Evolutionary conservation across 2,329 filamentous ascomycete genomes (phyloP), one percentile per base, ranked within the genome.

Genomic region (Aspergillus piperis): DNA sequence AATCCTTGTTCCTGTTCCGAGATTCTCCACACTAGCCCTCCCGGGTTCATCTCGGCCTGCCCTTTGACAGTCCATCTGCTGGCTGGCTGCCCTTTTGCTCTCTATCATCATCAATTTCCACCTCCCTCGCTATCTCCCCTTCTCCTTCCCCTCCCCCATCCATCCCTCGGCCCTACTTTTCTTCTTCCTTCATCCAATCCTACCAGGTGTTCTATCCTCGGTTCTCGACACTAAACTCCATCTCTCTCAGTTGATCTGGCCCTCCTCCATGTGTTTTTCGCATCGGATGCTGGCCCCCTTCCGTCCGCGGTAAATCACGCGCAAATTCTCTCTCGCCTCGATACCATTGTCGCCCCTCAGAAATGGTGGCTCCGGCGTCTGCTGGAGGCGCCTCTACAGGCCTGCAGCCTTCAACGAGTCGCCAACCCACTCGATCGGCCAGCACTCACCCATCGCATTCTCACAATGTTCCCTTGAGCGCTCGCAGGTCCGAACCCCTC

Each of bases 401-500:
- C 65, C 62, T 67, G 50, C 75, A 76, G 64, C 64, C 73, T 62
- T 66, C 73, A 59, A 67, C 70, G 53, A 70, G 66, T 64, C 70
- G 70, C 64, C 72, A 71, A 57, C 71, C 75, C 55, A 70, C 73
- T 67, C 77, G 78, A 55, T 74, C 74, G 44, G 76, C 78, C 61
- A 78, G 75, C 66, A 75, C 75, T 39, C 75, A 77, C 63, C 75
- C 77, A 54, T 77, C 75, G 62, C 78, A 81, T 71, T 74, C 77
- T 42, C 76, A 77, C 66, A 80, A 79, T 72, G 83, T 85, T 36
- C 87, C 87, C 54, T 79, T 89, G 71, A 89, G 86, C 77, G 85
- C 85, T 71, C 83, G 87, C 66, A 82, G 85, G 69, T 85, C 87
- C 42, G 81, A 83, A 60, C 86, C 92, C 50, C 82, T 99, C 62